These are phyloP conservation scores for Cymbidium sinense DNA, from an alignment of 106 monocot species.

Conservation along the genomic window DNA sequence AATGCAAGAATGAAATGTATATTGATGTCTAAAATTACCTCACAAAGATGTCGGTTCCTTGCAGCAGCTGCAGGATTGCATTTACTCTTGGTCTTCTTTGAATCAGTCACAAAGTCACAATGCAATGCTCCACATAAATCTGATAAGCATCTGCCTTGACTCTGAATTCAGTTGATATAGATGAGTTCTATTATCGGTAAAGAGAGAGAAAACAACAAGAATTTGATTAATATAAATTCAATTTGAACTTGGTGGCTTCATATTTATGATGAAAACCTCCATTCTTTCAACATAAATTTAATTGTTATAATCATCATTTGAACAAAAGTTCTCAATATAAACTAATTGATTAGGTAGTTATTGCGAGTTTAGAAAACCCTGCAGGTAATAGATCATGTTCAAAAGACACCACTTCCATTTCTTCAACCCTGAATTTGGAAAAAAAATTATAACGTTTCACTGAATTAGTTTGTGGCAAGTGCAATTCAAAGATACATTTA, in stretches of 20 bases:
- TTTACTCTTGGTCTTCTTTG: slow-evolving; percentile 73
- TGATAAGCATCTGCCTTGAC: slow-evolving; percentile 77
- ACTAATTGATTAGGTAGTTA: neutral
- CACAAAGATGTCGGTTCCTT: slow-evolving; percentile 90
- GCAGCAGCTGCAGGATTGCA: slow-evolving; percentile 90
- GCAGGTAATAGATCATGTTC: neutral
- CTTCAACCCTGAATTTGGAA: neutral
- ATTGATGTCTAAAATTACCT: slow-evolving; percentile 40
- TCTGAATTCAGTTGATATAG: slow-evolving; percentile 31
- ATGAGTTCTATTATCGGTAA: neutral
- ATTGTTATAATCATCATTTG: neutral
- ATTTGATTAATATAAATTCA: neutral
- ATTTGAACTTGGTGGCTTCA: neutral
- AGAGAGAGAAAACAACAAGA: neutral
- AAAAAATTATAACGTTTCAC: neutral
- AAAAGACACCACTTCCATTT: neutral
- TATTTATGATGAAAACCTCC: neutral
- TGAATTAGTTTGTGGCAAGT: neutral
- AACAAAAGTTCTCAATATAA: neutral
- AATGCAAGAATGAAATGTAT: neutral
- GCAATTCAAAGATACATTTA: neutral
- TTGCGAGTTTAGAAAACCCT: neutral
- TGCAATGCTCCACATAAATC: slow-evolving; percentile 95
- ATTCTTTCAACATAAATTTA: neutral
- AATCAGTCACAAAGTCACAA: slow-evolving; percentile 64